Evolutionary conservation across 2,329 filamentous ascomycete species (phyloP).

Genomic region (Cladosporium austrohemisphaericum): DNA sequence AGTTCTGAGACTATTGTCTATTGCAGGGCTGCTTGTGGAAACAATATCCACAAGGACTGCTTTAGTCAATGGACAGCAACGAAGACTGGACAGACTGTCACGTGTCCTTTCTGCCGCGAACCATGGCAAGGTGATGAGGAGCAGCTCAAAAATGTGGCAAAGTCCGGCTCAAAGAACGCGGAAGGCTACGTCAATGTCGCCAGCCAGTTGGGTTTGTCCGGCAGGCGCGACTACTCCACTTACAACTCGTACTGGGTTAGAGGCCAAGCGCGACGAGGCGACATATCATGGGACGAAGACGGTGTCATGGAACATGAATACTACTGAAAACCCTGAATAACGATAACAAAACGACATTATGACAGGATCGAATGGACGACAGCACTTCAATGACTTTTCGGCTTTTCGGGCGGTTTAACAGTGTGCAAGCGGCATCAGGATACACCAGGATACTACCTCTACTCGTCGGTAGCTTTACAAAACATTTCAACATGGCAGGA

Average conservation of each 20-base stretch:
- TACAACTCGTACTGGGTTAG: conserved; percentile 29
- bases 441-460: not conserved
- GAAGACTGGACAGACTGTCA: conserved; percentile 24
- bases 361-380: not conserved
- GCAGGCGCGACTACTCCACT: conserved; percentile 29
- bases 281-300: conserved; percentile 9
- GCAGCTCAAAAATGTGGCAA: conserved; percentile 24
- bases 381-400: no score
- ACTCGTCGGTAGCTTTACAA: not conserved
- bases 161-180: conserved; percentile 21
- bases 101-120: conserved; percentile 32
- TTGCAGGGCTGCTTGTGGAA: conserved; percentile 60
- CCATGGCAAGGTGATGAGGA: conserved; percentile 27
- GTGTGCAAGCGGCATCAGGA: no score
- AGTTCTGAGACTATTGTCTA: conserved; percentile 48
- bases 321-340: not conserved
- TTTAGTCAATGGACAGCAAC: conserved; percentile 51
- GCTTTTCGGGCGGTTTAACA: no score
- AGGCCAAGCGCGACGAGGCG: conserved; percentile 17
- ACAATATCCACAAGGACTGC: conserved; percentile 58
- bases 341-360: not conserved
- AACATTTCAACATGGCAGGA: not conserved
- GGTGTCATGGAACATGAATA: conserved; percentile 13
- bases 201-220: conserved; percentile 28
- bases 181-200: conserved; percentile 36